Evolutionary conservation across 345 rosid genomes (phyloP).

Genomic region (Eucalyptus pauciflora): DNA sequence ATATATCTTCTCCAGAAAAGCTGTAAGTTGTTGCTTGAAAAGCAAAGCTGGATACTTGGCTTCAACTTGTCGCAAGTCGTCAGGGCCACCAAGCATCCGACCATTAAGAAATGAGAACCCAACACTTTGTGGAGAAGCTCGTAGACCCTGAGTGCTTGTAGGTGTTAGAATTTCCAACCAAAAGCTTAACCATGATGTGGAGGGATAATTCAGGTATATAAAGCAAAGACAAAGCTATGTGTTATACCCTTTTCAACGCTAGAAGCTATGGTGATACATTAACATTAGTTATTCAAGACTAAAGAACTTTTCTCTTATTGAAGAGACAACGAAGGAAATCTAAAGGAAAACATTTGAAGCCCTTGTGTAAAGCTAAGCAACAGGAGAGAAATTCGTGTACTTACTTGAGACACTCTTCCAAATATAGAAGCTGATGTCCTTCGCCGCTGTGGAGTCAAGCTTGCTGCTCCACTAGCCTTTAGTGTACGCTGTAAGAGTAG

Average conservation of each 20-base stretch:
- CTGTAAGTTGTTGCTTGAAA: slow-evolving; percentile 97
- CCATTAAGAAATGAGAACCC: slow-evolving; percentile 70
- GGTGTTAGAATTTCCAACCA: background rate
- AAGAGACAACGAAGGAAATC: background rate
- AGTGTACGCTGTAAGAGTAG: slow-evolving; percentile 78
- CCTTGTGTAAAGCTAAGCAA: background rate
- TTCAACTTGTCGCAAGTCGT: slow-evolving; percentile 78
- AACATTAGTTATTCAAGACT: background rate
- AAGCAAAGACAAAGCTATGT: background rate
- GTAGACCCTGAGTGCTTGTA: slow-evolving; percentile 43
- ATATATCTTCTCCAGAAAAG: slow-evolving; percentile 97
- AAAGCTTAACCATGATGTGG: background rate
- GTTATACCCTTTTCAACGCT: background rate
- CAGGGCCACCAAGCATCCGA: slow-evolving; percentile 52
- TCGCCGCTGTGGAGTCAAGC: slow-evolving; percentile 61
- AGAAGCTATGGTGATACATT: background rate
- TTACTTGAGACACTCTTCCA: slow-evolving; percentile 87
- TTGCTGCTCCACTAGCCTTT: slow-evolving; percentile 76
- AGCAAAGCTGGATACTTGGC: slow-evolving; percentile 94
- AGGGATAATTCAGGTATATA: background rate
- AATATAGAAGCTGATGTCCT: slow-evolving; percentile 64
- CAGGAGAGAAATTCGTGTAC: background rate
- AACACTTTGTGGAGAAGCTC: slow-evolving; percentile 80
- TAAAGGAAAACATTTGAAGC: background rate
- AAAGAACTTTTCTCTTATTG: background rate